These are phyloP conservation scores for Xenoacremonium recifei DNA, from an alignment of 2,329 filamentous ascomycete genomes.

Conservation along the genomic window DNA sequence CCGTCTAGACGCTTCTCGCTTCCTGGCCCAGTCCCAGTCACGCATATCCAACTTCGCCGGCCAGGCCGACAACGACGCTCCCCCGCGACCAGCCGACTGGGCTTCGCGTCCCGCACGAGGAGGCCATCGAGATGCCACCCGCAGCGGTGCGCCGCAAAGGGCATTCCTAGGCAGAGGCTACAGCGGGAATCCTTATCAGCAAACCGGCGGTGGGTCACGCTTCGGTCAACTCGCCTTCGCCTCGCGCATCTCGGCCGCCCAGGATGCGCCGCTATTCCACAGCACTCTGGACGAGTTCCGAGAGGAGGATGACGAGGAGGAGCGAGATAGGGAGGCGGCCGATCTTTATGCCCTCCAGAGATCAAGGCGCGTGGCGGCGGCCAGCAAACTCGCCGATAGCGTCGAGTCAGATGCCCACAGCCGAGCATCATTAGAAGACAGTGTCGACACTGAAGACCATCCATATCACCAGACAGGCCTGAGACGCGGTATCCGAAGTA, in stretches of 20 bases:
- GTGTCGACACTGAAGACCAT: slow-evolving; percentile 25
- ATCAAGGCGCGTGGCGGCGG: slow-evolving; percentile 84
- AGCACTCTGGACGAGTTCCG: slow-evolving; percentile 86
- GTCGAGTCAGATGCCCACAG: slow-evolving; percentile 67
- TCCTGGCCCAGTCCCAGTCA: slow-evolving; percentile 94
- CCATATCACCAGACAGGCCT: slow-evolving; percentile 47
- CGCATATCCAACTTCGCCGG: slow-evolving; percentile 72
- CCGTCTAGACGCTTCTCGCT: slow-evolving; percentile 90
- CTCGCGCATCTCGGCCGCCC: slow-evolving; percentile 67
- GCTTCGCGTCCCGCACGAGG: slow-evolving; percentile 33
- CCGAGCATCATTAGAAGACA: slow-evolving; percentile 35
- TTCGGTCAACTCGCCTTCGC: slow-evolving; percentile 73
- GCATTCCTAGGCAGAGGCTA: slow-evolving; percentile 45
- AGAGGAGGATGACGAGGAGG: slow-evolving; percentile 90
- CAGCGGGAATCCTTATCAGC: slow-evolving; percentile 76
- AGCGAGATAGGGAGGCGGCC: slow-evolving; percentile 87
- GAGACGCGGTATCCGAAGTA: slow-evolving; percentile 59
- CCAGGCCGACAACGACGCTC: slow-evolving; percentile 42
- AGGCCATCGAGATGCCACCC: slow-evolving; percentile 30
- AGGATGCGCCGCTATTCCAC: slow-evolving; percentile 91
- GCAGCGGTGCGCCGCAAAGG: slow-evolving; percentile 32
- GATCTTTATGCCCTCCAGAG: slow-evolving; percentile 90
- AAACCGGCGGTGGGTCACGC: slow-evolving; percentile 69
- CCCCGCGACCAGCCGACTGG: slow-evolving; percentile 31
- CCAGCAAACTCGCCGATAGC: slow-evolving; percentile 80